A percentile compares a stretch with the other conserved stretches of the same genome.
These are phyloP conservation scores for Solanum virginianum DNA, from an alignment of 257 asterid genomes.

Conservation along the genomic window DNA sequence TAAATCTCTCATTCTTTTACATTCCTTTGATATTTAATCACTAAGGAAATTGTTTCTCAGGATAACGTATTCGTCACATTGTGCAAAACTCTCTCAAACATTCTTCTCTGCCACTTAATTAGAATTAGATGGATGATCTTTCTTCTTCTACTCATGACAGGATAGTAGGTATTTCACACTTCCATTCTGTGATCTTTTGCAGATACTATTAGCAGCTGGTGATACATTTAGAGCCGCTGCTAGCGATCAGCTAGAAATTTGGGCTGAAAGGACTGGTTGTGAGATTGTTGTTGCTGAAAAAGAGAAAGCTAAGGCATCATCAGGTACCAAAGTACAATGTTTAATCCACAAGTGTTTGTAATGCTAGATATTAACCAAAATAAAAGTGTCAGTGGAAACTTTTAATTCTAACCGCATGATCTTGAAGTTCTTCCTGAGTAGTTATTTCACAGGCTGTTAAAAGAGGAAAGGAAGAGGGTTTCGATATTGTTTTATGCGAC, in stretches of 20 bases:
- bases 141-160: background rate
- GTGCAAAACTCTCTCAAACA: background rate
- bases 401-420: slow-evolving; percentile 15
- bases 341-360: background rate
- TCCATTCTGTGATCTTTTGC: background rate
- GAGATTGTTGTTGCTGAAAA: slow-evolving; percentile 85
- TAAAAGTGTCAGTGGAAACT: background rate
- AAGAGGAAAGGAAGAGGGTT: slow-evolving; percentile 66
- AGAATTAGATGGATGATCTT: background rate
- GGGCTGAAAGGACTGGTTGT: slow-evolving; percentile 94
- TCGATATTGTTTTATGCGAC: slow-evolving; percentile 78
- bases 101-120: background rate
- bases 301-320: slow-evolving; percentile 77
- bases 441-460: slow-evolving; percentile 97
- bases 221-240: slow-evolving; percentile 99
- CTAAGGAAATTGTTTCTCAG: background rate
- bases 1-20: background rate
- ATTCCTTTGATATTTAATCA: background rate
- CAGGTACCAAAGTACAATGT: slow-evolving; percentile 35
- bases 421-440: slow-evolving; percentile 67
- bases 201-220: slow-evolving; percentile 94
- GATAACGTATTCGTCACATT: background rate
- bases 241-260: slow-evolving; percentile 83
- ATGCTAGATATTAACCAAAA: background rate
- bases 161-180: background rate